Conservation (phyloP, 169 alveolate genomes). For the Plasmodium berghei region DNA sequence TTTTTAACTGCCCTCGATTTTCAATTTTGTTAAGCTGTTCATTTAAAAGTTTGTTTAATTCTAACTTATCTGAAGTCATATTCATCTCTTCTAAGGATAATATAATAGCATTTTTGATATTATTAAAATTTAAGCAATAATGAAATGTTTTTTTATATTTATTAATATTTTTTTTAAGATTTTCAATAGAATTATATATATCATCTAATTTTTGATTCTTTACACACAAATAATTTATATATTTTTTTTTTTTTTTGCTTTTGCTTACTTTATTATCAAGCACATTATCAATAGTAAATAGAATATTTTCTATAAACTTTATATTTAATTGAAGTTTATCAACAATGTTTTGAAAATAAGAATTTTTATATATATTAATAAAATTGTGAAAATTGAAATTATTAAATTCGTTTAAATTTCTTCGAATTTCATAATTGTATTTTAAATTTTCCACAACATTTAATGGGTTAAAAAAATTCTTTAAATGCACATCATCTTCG, state of each 20-base stretch:
- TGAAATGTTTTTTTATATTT: constrained; percentile 59
- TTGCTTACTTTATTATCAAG: constrained; percentile 20
- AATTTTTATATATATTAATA: constrained; percentile 34
- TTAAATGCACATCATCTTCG: constrained; percentile 19
- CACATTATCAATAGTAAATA: constrained; percentile 33
- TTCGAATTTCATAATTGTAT: constrained; percentile 52
- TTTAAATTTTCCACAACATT: constrained; percentile 63
- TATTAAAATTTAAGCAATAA: constrained; percentile 66
- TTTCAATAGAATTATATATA: constrained; percentile 64
- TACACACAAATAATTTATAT: constrained; percentile 39
- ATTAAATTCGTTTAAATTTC: constrained; percentile 26
- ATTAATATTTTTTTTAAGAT: constrained; percentile 52
- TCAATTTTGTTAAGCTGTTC: constrained; percentile 54
- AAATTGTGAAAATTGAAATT: constrained; percentile 30
- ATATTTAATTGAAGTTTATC: constrained; percentile 64
- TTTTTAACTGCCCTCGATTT: constrained; percentile 49
- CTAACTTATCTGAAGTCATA: constrained; percentile 61
- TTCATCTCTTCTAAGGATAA: constrained; percentile 64
- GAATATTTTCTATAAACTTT: constrained; percentile 59
- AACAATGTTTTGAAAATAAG: constrained; percentile 67
- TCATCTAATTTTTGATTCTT: constrained; percentile 70
- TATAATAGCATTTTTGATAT: constrained; percentile 54
- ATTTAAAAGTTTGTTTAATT: constrained; percentile 49
- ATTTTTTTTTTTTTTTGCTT: constrained; percentile 47
- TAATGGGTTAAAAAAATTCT: constrained; percentile 36